phyloP scores from a whole-genome alignment of 2,329 filamentous ascomycete genomes.

The Cadophora luteo-olivacea region DNA sequence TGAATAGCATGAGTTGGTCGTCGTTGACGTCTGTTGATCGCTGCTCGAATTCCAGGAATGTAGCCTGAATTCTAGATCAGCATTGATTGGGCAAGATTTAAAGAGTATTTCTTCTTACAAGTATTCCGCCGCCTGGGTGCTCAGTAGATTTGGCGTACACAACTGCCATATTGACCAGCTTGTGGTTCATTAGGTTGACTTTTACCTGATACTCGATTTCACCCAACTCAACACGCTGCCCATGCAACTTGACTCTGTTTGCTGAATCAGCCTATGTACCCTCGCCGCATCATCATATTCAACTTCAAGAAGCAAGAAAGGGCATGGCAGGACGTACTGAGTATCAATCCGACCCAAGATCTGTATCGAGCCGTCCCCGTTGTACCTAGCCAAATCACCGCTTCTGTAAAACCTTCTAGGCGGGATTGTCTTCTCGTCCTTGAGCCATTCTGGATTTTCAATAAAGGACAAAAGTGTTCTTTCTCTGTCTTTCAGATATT shows the following conservation, averaged over 20 bases:
- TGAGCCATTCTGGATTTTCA: conserved; percentile 41
- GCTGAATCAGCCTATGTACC: background rate
- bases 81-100: background rate
- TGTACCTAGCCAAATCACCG: conserved; percentile 65
- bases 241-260: conserved; percentile 54
- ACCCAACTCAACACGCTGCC: conserved; percentile 34
- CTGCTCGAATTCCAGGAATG: conserved; percentile 14
- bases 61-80: background rate
- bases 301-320: background rate
- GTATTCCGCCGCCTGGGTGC: no score
- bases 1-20: background rate
- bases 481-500: conserved; percentile 48
- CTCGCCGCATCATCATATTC: background rate
- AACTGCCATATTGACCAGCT: conserved; percentile 26
- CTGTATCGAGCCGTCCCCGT: conserved; percentile 55
- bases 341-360: conserved; percentile 67
- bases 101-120: background rate
- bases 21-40: background rate
- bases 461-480: conserved; percentile 48
- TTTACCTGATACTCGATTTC: conserved; percentile 37
- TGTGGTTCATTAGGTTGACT: conserved; percentile 35
- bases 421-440: background rate
- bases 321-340: conserved; percentile 46
- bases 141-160: conserved; percentile 30
- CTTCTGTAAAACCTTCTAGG: conserved; percentile 57